Evolutionary conservation across 345 rosid species (phyloP), one percentile per base, ranked within the genome.

Genomic region (Eucalyptus camaldulensis): DNA sequence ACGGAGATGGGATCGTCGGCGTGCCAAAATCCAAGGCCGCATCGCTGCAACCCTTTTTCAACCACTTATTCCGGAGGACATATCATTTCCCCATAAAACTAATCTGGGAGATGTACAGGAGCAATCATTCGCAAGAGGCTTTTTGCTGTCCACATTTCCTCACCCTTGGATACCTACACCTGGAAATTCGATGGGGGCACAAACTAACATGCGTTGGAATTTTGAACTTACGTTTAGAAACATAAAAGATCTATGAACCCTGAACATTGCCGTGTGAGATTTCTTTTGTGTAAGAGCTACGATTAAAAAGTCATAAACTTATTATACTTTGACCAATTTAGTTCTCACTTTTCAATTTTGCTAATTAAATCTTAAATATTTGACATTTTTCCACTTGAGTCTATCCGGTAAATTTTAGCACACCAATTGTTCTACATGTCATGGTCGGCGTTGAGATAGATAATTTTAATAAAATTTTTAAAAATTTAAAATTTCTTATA

Each of bases 361-460:
- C 29, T 22, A 56, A 24, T 56, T 56, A 56, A 56, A 53, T 53
- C 2, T 53, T 53, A 21, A 53, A 53, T 21, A 53, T 8, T 53
- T 53, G 58, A 21, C 58, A 53, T 53, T 21, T 21, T 53, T 53
- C 5, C 25, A 53, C 10, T 53, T 53, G 25, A 53, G 13, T 56
- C 7, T 3, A 56, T 56, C 0, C 1, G 1, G 13, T 56, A 9
- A 22, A 24, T 56, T 56, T 9, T 56, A 24, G 1, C 3, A 10
- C 1, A 4, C 0, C 1, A 2, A 4, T 22, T 10, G 0, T 8
- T 4, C 0, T 8, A 56, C 3, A 5, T 4, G 6, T 24, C 29
- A 56, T 56, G 1, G 0, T 56, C 0, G 6, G 29, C 2, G 1
- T 25, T 56, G 13, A 56, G 6, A 6, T 24, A 25, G 13, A 10